Conservation (phyloP, 305 asterid genomes). For the Fraxinus greggii region DNA sequence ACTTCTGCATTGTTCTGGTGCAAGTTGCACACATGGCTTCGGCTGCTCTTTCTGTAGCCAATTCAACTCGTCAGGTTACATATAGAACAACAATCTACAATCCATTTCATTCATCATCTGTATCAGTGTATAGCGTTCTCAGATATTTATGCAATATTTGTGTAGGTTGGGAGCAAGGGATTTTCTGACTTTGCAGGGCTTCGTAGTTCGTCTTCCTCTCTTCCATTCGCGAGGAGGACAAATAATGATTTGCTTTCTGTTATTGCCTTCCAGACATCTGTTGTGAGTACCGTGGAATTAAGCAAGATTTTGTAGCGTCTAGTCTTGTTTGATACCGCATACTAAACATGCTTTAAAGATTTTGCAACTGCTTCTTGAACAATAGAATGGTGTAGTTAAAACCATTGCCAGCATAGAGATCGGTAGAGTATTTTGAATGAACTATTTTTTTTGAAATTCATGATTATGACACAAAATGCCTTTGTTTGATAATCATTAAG, state of each 20-base stretch:
- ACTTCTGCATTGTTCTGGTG: constrained; percentile 27
- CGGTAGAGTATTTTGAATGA: background rate
- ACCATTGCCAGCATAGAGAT: background rate
- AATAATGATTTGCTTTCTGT: constrained; percentile 67
- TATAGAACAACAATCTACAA: background rate
- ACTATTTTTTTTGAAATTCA: background rate
- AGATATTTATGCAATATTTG: background rate
- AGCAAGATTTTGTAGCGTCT: background rate
- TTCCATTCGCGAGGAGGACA: constrained; percentile 54
- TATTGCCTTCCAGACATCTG: constrained; percentile 69
- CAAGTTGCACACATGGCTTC: constrained; percentile 56
- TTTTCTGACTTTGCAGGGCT: constrained; percentile 75
- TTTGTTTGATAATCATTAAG: no score
- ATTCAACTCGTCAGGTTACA: constrained; percentile 71
- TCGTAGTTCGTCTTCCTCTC: constrained; percentile 56
- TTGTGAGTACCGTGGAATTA: constrained; percentile 41
- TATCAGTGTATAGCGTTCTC: background rate
- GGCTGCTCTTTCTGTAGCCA: constrained; percentile 76
- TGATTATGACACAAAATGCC: background rate
- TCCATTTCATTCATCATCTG: background rate
- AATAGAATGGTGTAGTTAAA: background rate
- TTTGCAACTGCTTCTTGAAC: background rate
- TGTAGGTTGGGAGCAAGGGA: constrained; percentile 77
- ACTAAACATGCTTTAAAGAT: background rate
- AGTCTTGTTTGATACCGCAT: background rate